Evolutionary conservation across 2,329 filamentous ascomycete genomes (phyloP).

Genomic region (Didymella pinodella): DNA sequence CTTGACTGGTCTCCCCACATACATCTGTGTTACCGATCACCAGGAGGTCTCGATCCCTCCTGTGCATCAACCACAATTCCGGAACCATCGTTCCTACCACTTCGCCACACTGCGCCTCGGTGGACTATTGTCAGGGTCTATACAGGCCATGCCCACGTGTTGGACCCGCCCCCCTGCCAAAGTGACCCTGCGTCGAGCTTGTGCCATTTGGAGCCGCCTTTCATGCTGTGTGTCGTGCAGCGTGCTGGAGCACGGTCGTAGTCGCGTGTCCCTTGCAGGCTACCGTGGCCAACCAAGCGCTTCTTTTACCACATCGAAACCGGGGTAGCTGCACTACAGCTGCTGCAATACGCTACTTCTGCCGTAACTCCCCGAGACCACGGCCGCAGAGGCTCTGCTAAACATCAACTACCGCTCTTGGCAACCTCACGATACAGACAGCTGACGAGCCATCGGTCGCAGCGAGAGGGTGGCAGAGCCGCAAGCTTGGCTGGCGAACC

Average conservation of each 20-base stretch:
- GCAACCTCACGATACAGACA: constrained; percentile 8
- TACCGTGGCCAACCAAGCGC: constrained; percentile 9
- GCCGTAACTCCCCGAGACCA: constrained; percentile 17
- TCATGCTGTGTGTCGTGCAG: constrained; percentile 22
- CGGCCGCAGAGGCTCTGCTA: background rate
- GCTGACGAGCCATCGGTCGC: background rate
- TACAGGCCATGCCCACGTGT: constrained; percentile 19
- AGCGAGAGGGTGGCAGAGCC: constrained; percentile 12
- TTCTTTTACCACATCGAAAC: constrained; percentile 23
- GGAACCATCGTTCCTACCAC: constrained; percentile 17
- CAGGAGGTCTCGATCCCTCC: constrained; percentile 12
- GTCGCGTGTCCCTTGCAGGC: constrained; percentile 17
- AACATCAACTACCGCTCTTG: constrained; percentile 4
- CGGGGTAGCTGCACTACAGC: constrained; percentile 12
- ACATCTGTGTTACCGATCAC: constrained; percentile 10
- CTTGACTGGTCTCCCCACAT: constrained; percentile 10
- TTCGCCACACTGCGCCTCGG: constrained; percentile 16
- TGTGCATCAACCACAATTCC: constrained; percentile 20
- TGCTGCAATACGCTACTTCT: background rate
- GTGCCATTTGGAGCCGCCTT: constrained; percentile 15
- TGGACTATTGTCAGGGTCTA: constrained; percentile 13
- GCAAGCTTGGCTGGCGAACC: constrained; percentile 13
- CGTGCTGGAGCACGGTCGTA: constrained; percentile 20
- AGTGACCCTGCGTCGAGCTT: constrained; percentile 12
- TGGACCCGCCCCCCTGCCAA: constrained; percentile 14